Evolutionary conservation across 768 basidiomycete species (phyloP).

Genomic region (Tricholomella constricta): DNA sequence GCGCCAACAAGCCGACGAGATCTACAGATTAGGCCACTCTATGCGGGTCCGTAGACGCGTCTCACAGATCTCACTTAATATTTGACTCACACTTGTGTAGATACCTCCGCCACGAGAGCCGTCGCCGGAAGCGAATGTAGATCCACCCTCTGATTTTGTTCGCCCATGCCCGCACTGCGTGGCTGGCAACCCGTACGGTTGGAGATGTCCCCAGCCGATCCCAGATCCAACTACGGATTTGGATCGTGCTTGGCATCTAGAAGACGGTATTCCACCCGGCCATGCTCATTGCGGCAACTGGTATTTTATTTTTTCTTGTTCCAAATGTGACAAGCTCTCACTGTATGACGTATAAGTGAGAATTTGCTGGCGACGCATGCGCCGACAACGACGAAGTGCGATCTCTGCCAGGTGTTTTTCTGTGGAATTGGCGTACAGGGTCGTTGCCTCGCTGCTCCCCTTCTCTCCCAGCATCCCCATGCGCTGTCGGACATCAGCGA

Average conservation of each 20-base stretch:
- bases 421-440: conserved; percentile 80
- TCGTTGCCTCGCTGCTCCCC: conserved; percentile 64
- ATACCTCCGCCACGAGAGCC: conserved; percentile 75
- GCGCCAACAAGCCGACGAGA: conserved; percentile 78
- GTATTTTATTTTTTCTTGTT: conserved; percentile 31
- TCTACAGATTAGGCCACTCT: conserved; percentile 63
- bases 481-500: conserved; percentile 69
- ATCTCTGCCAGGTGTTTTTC: conserved; percentile 80
- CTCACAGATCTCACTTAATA: conserved; percentile 7
- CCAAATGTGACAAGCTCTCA: neutral
- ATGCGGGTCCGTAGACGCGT: conserved; percentile 52
- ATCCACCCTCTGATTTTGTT: conserved; percentile 62
- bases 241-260: conserved; percentile 75
- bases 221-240: conserved; percentile 68
- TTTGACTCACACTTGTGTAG: conserved; percentile 37
- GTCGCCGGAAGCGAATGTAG: conserved; percentile 75
- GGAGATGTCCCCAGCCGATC: conserved; percentile 82
- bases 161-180: conserved; percentile 82
- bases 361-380: conserved; percentile 71
- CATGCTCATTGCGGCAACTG: conserved; percentile 84
- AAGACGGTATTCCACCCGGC: conserved; percentile 78
- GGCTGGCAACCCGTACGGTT: conserved; percentile 71
- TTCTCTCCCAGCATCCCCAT: conserved; percentile 67
- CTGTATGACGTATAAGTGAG: conserved; percentile 48
- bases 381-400: conserved; percentile 80